Base-by-base conservation (phyloP, 345 rosid genomes). In the Rhizophora mangle region DNA sequence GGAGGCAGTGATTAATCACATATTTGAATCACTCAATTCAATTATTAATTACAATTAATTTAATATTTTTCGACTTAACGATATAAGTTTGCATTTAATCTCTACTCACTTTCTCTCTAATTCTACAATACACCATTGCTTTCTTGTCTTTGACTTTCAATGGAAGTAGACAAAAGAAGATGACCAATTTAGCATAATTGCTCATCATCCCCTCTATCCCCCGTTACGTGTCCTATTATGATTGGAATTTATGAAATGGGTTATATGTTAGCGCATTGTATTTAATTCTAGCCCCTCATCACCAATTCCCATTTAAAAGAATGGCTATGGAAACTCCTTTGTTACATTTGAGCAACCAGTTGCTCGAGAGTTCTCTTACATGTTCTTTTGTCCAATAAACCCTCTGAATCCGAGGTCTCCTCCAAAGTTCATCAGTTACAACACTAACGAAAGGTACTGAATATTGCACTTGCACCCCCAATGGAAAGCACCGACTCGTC, bases 401-500 rank as follows among this genome's bases (percentile, higher is more conserved):
- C 52, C 68, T 62, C 47, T 15, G 63, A 65, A 21, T 67, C 58
- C 29, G 37, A 65, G 32, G 32, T 22, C 5, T 15, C 51, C 51
- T 67, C 21, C 72, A 68, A 21, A 20, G 47, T 34, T 69, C 71
- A 0, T 39, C 61, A 34, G 6, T 60, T 4, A 2, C 24, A 36
- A 26, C 37, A 5, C 19, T 16, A 55, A 55, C 59, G 10, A 54
- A 55, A 9, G 7, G 4, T 8, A 19, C 60, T 5, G 27, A 21
- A n/a, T 10, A 3, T 11, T 11, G 15, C 22, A 15, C 7, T 51
- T 65, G 11, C 24, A 22, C 0, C 13, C 13, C 46, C 18, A 43
- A 77, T 77, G 80, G 77, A 77, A 22, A 77, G 80, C 74, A 68
- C 71, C 4, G 80, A 77, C 30, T 77, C 80, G 1, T 77, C 80